These are phyloP conservation scores for Puccinia coronata DNA, from an alignment of 1,284 basidiomycete species.

Conservation along the genomic window DNA sequence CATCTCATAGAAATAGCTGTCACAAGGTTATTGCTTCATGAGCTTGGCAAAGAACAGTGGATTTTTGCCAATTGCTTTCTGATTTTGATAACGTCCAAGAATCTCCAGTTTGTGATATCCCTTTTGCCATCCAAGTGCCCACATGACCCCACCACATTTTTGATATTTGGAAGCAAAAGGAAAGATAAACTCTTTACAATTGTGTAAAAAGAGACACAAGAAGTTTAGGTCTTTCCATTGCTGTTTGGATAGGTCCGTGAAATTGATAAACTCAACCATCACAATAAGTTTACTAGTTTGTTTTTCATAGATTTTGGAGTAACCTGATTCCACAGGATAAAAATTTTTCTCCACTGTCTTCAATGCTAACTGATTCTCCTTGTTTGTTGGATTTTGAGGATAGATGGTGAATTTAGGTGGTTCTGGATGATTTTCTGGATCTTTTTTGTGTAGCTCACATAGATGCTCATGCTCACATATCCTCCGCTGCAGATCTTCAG, in stretches of 20 bases:
- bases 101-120: background rate
- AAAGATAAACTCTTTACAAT: too few species aligned
- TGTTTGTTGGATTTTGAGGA: background rate
- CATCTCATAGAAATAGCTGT: too few species aligned
- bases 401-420: background rate
- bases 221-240: background rate
- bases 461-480: background rate
- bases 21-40: too few species aligned
- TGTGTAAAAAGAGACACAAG: slow-evolving; percentile 9
- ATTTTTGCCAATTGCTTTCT: slow-evolving; percentile 8
- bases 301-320: slow-evolving; percentile 15
- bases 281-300: background rate
- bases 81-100: background rate
- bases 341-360: background rate
- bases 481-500: background rate
- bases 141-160: slow-evolving; percentile 18
- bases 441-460: background rate
- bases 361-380: slow-evolving; percentile 15
- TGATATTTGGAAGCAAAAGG: slow-evolving; percentile 4
- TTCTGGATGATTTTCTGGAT: background rate
- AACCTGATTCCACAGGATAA: background rate
- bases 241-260: background rate
- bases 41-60: background rate
- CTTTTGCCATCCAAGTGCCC: slow-evolving; percentile 7
- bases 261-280: background rate